These are phyloP conservation scores for Hawksworthiomyces lignivorus DNA, from an alignment of 2,329 filamentous ascomycete genomes.

Conservation along the genomic window DNA sequence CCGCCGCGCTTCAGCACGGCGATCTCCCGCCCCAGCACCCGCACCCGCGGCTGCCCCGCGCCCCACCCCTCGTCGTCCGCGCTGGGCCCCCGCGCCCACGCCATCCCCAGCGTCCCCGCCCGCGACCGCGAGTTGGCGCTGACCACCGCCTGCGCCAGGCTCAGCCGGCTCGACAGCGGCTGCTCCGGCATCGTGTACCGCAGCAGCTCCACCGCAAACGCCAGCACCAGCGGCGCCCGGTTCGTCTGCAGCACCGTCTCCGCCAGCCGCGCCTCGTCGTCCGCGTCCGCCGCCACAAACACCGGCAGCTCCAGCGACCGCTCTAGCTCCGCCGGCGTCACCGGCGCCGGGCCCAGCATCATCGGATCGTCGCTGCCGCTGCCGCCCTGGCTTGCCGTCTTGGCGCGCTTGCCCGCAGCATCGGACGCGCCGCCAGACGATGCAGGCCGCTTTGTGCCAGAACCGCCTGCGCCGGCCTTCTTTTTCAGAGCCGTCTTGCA, in stretches of 20 bases:
- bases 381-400: not conserved
- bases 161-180: slow-evolving; percentile 73
- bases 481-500: slow-evolving; percentile 46
- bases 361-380: slow-evolving; percentile 15
- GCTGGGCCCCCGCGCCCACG: slow-evolving; percentile 56
- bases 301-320: slow-evolving; percentile 53
- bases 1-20: slow-evolving; percentile 70
- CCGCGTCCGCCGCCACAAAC: slow-evolving; percentile 28
- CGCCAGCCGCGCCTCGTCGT: slow-evolving; percentile 45
- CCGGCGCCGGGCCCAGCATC: slow-evolving; percentile 23
- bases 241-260: slow-evolving; percentile 57
- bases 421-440: slow-evolving; percentile 12
- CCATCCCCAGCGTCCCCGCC: slow-evolving; percentile 66
- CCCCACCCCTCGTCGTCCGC: slow-evolving; percentile 67
- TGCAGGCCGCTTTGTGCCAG: slow-evolving; percentile 23
- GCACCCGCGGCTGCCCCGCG: slow-evolving; percentile 65
- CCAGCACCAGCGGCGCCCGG: slow-evolving; percentile 72
- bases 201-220: slow-evolving; percentile 66
- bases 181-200: slow-evolving; percentile 81
- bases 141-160: slow-evolving; percentile 75
- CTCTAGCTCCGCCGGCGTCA: slow-evolving; percentile 53
- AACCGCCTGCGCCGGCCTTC: slow-evolving; percentile 13
- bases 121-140: slow-evolving; percentile 73
- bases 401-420: slow-evolving; percentile 26
- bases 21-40: slow-evolving; percentile 65